Conservation (phyloP, 176 grass and related monocot genomes). For the Eleusine indica region DNA sequence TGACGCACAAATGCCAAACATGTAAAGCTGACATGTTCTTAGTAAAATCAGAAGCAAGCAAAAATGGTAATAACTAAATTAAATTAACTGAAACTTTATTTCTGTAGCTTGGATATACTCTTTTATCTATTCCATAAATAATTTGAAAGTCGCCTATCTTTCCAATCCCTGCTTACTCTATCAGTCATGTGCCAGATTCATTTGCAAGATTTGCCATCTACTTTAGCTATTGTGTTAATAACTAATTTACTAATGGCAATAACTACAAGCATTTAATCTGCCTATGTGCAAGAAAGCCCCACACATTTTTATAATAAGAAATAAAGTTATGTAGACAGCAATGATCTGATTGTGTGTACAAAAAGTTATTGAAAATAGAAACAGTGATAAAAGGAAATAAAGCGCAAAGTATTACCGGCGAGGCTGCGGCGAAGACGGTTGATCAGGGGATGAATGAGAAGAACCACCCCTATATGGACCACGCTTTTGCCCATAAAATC, state of each 20-base stretch:
- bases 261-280: conserved; percentile 3
- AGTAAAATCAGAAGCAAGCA: background rate
- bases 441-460: conserved; percentile 73
- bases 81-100: conserved; percentile 11
- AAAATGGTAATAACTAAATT: conserved; percentile 18
- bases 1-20: background rate
- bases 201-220: background rate
- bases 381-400: conserved; percentile 28
- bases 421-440: conserved; percentile 69
- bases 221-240: conserved; percentile 1
- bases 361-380: conserved; percentile 12
- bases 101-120: background rate
- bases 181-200: background rate
- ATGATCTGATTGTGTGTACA: conserved; percentile 16
- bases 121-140: conserved; percentile 8
- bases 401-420: conserved; percentile 48
- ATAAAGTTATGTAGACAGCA: background rate
- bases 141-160: conserved; percentile 1
- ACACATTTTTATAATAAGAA: conserved; percentile 12
- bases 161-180: background rate
- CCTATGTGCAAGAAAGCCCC: background rate
- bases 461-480: conserved; percentile 55
- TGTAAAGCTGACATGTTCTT: background rate
- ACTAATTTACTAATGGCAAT: conserved; percentile 18
- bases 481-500: conserved; percentile 57